Conservation (phyloP, 2,329 filamentous ascomycete species). For the Ophiobolus disseminans region DNA sequence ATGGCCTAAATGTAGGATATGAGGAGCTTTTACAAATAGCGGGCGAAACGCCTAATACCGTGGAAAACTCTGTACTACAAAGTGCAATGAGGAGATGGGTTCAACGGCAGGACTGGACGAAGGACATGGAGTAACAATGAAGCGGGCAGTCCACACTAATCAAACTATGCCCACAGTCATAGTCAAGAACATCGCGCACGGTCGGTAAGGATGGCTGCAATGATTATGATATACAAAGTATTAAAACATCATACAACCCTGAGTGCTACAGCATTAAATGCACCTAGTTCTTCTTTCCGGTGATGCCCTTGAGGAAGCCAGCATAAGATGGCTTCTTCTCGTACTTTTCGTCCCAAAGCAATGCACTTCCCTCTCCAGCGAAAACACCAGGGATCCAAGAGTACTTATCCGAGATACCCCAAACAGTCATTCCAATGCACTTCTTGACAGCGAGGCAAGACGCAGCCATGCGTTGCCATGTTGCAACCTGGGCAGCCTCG, state of each 20-base stretch:
- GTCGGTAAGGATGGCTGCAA: too few species aligned
- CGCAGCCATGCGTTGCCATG: constrained; percentile 53
- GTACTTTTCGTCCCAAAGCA: constrained; percentile 43
- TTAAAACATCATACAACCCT: too few species aligned
- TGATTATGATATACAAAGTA: background rate
- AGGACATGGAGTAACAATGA: too few species aligned
- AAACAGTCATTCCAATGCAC: constrained; percentile 55
- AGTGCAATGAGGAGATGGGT: too few species aligned
- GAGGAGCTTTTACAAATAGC: too few species aligned
- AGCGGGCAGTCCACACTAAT: too few species aligned
- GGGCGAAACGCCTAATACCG: too few species aligned
- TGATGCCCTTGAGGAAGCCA: constrained; percentile 36
- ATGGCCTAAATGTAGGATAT: too few species aligned
- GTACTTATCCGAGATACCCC: constrained; percentile 55
- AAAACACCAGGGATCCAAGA: constrained; percentile 51
- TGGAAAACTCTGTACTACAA: too few species aligned
- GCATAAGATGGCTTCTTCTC: constrained; percentile 48
- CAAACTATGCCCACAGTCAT: too few species aligned
- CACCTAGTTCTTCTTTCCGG: constrained; percentile 19
- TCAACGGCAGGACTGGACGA: too few species aligned
- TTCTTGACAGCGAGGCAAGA: constrained; percentile 47
- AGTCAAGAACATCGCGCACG: too few species aligned
- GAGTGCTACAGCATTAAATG: background rate
- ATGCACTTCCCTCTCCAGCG: constrained; percentile 44
- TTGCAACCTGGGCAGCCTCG: constrained; percentile 56